Conservation (phyloP, 2,329 filamentous ascomycete species). For the Colletotrichum eremochloae region DNA sequence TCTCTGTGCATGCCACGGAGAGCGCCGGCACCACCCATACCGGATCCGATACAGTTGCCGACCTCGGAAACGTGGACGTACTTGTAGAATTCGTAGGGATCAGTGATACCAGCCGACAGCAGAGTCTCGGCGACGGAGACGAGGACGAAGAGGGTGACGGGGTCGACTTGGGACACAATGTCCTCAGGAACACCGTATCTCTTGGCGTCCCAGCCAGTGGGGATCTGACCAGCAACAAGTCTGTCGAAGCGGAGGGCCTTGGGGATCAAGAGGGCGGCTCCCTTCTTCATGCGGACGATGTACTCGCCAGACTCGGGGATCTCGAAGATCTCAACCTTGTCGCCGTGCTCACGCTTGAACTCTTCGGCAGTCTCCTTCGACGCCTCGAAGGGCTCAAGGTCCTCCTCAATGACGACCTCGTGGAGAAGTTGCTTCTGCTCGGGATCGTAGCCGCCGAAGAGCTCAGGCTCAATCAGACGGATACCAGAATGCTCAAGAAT, state of each 20-base stretch:
- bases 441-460: slow-evolving; percentile 97
- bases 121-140: slow-evolving; percentile 94
- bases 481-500: slow-evolving; percentile 98
- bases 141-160: slow-evolving; percentile 93
- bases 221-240: slow-evolving; percentile 95
- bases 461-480: slow-evolving; percentile 95
- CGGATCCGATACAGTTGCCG: slow-evolving; percentile 97
- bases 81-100: slow-evolving; percentile 99
- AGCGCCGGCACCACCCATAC: slow-evolving; percentile 94
- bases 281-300: slow-evolving; percentile 95
- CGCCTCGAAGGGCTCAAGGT: slow-evolving; percentile 95
- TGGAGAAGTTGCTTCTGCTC: slow-evolving; percentile 99
- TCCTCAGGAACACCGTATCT: slow-evolving; percentile 97
- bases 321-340: slow-evolving; percentile 98
- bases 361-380: slow-evolving; percentile 98
- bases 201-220: slow-evolving; percentile 97
- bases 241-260: slow-evolving; percentile 98
- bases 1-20: slow-evolving; percentile 99
- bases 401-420: slow-evolving; percentile 97
- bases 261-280: slow-evolving; percentile 92
- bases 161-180: slow-evolving; percentile 97
- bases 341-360: slow-evolving; percentile 96
- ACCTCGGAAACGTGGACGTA: slow-evolving; percentile 98
- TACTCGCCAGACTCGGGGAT: slow-evolving; percentile 94
- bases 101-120: slow-evolving; percentile 93